Base-by-base conservation (phyloP, 2,329 filamentous ascomycete genomes). In the Sphaerulina vaccinii region DNA sequence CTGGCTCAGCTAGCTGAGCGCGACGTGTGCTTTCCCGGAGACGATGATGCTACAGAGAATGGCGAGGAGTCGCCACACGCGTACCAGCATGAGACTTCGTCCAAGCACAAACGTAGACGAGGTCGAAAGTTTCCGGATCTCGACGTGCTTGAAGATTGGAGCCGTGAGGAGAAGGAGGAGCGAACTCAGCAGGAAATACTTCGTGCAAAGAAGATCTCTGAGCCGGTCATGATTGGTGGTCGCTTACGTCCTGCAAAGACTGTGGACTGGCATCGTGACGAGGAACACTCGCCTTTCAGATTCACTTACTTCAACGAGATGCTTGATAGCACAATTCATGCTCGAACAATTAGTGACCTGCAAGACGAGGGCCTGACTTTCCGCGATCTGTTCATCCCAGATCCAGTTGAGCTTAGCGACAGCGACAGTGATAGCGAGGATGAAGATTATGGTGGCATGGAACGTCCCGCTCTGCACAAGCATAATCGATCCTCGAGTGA, bases 221-320 rank as follows among this genome's bases (percentile, higher is more conserved):
- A 99, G 67, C 93, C 93, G 8, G 85, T 96, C 65, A 82, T 97
- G 61, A 86, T 99, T 53, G 92, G 92, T 54, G 93, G 93, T 0
- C 83, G 93, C 48, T 74, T 99, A 38, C 84, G 93, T 4, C 90
- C 91, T 10, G 83, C 88, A 33, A 75, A 73, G 62, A 84, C 87
- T 15, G 81, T 82, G n/a, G n/a, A n/a, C 11, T 99, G 92, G 92
- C 92, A 90, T 68, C 82, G 87, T 33, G 84, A 88, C 47, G 88
- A 93, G 58, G 91, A 96, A 55, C 92, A 96, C 59, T 84, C 86
- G 0, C 93, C 93, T 0, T 97, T 95, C 69, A 83, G 93, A 21
- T 99, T 96, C 69, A 97, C 93, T 0, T 99, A 99, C 70, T 99
- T 99, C 78, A 97, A 97, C 70, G 93, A 97, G 68, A 90, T 96